phyloP scores from a whole-genome alignment of 2,329 filamentous ascomycete genomes.

The Immersiporthe knoxdaviesiana region DNA sequence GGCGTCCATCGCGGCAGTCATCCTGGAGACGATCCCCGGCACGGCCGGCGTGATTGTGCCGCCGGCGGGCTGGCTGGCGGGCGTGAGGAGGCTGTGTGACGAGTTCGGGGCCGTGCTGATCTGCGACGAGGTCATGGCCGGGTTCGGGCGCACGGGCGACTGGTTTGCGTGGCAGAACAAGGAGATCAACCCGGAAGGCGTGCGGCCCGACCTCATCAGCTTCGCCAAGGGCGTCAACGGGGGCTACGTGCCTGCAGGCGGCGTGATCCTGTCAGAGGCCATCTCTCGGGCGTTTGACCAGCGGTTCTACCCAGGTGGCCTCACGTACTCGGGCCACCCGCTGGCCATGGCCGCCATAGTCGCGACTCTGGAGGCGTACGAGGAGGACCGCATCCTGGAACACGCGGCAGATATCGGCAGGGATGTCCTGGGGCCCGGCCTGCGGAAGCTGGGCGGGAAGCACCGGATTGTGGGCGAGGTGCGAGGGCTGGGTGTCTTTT shows the following conservation, averaged over 20 bases:
- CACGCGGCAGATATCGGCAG: constrained; percentile 23
- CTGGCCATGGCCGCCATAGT: constrained; percentile 30
- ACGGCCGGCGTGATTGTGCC: constrained; percentile 28
- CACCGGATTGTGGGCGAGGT: constrained; percentile 21
- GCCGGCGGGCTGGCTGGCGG: constrained; percentile 23
- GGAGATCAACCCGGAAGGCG: constrained; percentile 23
- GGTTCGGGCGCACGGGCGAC: constrained; percentile 26
- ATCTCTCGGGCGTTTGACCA: constrained; percentile 26
- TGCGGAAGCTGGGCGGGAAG: constrained; percentile 24
- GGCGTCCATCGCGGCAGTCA: constrained; percentile 17
- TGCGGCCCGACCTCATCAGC: constrained; percentile 24
- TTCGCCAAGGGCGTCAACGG: constrained; percentile 30
- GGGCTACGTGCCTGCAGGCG: constrained; percentile 27
- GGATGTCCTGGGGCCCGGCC: constrained; percentile 25
- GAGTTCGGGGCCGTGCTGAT: constrained; percentile 28
- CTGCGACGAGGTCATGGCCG: constrained; percentile 29
- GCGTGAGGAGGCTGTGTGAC: constrained; percentile 25
- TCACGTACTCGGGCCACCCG: constrained; percentile 29
- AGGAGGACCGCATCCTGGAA: constrained; percentile 24
- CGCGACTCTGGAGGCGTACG: constrained; percentile 26
- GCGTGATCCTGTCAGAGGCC: constrained; percentile 25
- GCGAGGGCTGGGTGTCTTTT: constrained; percentile 26
- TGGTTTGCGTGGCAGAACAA: constrained; percentile 29
- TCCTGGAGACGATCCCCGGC: constrained; percentile 26
- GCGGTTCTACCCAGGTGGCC: constrained; percentile 22